phyloP scores from a whole-genome alignment of 371 early-diverging fungal genomes.

The Mortierella sp. region DNA sequence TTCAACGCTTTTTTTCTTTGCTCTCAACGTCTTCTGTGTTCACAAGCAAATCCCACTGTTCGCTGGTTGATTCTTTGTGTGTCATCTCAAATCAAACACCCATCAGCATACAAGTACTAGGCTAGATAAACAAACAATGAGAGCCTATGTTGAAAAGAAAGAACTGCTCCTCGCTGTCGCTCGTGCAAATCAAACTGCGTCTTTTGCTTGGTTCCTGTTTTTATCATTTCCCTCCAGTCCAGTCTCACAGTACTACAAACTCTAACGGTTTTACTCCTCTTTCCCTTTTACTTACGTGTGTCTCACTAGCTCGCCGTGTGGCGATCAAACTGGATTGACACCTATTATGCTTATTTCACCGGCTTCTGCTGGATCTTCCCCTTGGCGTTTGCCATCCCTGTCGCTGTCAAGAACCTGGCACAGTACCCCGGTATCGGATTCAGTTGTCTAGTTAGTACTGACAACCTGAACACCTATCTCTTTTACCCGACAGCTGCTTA shows the following conservation, averaged over 20 bases:
- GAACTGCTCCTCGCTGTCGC: no score
- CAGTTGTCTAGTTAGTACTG: conserved; percentile 50
- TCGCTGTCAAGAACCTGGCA: conserved; percentile 49
- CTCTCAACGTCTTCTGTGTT: no score
- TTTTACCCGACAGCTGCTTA: conserved; percentile 57
- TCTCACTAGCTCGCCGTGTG: conserved; percentile 28
- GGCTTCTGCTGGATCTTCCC: conserved; percentile 60
- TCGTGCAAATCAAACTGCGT: no score
- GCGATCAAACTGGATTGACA: conserved; percentile 42
- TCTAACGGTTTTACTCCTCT: not conserved
- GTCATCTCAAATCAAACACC: no score
- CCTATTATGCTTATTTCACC: conserved; percentile 55
- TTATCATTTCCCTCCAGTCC: not conserved
- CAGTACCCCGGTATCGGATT: conserved; percentile 58
- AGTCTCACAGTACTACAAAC: not conserved
- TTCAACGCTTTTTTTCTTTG: not conserved
- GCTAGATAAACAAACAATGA: no score
- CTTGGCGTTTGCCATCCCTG: conserved; percentile 53
- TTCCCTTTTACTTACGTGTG: not conserved
- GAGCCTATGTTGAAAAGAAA: no score
- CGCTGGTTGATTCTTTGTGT: no score
- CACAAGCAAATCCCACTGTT: no score
- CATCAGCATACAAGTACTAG: no score
- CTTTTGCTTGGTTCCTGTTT: not conserved
- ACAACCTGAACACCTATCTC: conserved; percentile 52